These are phyloP conservation scores for Prunus dulcis DNA, from an alignment of 306 rosid species.

Conservation along the genomic window DNA sequence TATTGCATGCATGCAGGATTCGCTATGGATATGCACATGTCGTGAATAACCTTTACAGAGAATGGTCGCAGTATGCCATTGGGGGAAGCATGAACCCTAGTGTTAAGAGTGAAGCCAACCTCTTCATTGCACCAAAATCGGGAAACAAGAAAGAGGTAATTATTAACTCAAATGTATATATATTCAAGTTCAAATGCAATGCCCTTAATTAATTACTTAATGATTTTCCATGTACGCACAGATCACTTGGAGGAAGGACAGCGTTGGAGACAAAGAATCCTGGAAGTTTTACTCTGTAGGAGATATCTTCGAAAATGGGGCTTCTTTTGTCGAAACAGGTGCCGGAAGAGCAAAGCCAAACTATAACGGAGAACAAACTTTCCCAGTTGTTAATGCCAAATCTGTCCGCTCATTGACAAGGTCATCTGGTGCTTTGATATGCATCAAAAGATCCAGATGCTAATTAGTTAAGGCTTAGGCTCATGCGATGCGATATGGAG, in stretches of 20 bases:
- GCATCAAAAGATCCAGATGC: conserved; percentile 27
- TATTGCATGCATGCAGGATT: conserved; percentile 9
- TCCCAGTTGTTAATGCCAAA: conserved; percentile 27
- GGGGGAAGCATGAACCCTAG: conserved; percentile 40
- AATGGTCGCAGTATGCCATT: conserved; percentile 33
- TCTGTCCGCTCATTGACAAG: conserved; percentile 29
- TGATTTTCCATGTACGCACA: background rate
- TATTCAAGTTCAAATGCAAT: background rate
- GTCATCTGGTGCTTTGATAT: conserved; percentile 37
- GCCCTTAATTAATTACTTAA: background rate
- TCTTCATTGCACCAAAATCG: conserved; percentile 30
- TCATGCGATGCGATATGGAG: background rate
- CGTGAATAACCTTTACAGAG: conserved; percentile 36
- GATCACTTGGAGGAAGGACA: conserved; percentile 16
- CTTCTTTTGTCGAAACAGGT: conserved; percentile 27
- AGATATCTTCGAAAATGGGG: conserved; percentile 44
- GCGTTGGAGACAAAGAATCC: background rate
- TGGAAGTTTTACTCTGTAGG: conserved; percentile 34
- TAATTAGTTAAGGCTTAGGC: background rate
- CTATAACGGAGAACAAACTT: conserved; percentile 25
- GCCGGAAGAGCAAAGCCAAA: conserved; percentile 23
- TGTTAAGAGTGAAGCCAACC: conserved; percentile 36
- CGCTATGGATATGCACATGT: conserved; percentile 44
- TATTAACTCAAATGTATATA: background rate
- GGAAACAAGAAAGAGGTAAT: conserved; percentile 25